Evolutionary conservation across 2,329 filamentous ascomycete genomes (phyloP), one percentile per base, ranked within the genome.

Genomic region (Diplodia intermedia): DNA sequence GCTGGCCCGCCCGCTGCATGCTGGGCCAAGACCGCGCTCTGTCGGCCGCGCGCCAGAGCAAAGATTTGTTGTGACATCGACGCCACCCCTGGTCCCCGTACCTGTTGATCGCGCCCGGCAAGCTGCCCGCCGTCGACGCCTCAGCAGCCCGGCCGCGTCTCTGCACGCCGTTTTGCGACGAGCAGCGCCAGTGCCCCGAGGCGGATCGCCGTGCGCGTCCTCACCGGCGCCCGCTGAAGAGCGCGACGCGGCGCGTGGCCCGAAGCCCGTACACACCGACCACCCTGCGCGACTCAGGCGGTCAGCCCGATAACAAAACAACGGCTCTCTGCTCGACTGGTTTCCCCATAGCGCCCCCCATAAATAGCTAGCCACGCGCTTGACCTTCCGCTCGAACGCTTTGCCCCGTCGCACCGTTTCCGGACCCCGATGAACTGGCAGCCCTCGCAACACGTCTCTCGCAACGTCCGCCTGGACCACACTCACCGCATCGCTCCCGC

Each of bases 301-400:
- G 65, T 57, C 65, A 57, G 38, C 54, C 23, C 57, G 57, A 62
- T 62, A 62, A 49, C 57, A 62, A 62, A 49, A 33, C 40, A 62
- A 49, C 57, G 55, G 50, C 20, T 52, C 49, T 26, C 23, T 47
- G 55, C 55, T 61, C 56, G 18, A 14, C 40, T 38, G 8, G 33
- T 43, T 47, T 50, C 40, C 40, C 57, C 40, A 62, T 62, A 47
- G 56, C 56, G 11, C 15, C 26, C 38, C 57, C 57, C 60, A 63
- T 52, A 63, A 63, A 63, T 38, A 63, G 60, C 60, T 63, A 63
- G 60, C 60, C 47, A 63, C 60, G 47, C 57, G 57, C 57, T 36
- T 62, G 40, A 50, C 60, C 60, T 52, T 36, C 47, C 43, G 60
- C 60, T 29, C 53, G n/a, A 7, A 47, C 43, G 15, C 52, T 52